phyloP scores from a whole-genome alignment of 2,329 filamentous ascomycete genomes.

The Celoporthe dispersa region DNA sequence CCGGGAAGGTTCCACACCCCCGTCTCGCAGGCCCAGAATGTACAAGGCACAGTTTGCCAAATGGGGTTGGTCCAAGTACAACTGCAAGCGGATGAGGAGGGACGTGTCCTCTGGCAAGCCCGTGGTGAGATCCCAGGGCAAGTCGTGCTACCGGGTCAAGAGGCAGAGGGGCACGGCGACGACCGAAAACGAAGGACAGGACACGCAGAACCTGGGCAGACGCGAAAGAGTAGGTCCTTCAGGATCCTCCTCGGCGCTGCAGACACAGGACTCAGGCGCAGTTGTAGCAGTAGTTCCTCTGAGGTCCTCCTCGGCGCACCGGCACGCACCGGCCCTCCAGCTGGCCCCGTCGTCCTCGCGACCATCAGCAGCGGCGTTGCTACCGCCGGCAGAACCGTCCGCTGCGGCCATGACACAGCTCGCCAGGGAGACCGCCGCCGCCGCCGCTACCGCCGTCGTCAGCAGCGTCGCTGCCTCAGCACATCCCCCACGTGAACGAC shows the following conservation, averaged over 20 bases:
- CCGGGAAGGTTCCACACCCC: neutral
- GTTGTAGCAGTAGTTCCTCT: neutral
- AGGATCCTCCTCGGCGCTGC: neutral
- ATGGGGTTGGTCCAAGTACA: constrained; percentile 32
- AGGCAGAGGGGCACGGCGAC: constrained; percentile 19
- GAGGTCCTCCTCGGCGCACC: neutral
- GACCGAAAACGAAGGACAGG: neutral
- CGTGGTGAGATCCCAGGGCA: constrained; percentile 30
- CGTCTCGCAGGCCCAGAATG: constrained; percentile 27
- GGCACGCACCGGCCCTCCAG: neutral
- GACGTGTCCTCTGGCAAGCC: constrained; percentile 29
- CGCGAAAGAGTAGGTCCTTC: neutral
- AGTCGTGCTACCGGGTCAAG: constrained; percentile 30
- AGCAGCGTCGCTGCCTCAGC: constrained; percentile 1
- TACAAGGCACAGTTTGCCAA: constrained; percentile 32
- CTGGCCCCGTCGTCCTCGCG: neutral
- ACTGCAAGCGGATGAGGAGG: constrained; percentile 29
- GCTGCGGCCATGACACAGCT: neutral
- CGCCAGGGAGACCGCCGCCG: neutral
- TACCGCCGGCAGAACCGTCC: neutral
- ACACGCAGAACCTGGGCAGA: neutral
- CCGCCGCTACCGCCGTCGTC: neutral
- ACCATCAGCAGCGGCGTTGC: neutral
- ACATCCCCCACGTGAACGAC: constrained; percentile 26
- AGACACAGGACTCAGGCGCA: neutral